These are phyloP conservation scores for Neurospora sp. DNA, from an alignment of 495 filamentous ascomycete species.

Conservation along the genomic window DNA sequence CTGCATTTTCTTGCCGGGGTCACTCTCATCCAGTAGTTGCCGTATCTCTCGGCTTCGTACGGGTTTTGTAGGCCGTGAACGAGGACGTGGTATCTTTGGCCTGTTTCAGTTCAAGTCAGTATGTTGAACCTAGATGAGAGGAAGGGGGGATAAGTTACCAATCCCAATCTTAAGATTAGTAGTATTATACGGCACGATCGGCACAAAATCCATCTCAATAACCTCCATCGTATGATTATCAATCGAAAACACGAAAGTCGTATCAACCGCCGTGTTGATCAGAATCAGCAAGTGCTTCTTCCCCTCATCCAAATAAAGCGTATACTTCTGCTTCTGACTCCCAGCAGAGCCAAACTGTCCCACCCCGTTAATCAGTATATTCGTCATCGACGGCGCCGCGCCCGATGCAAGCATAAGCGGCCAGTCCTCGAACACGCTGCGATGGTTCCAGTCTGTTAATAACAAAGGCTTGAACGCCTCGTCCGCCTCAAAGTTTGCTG, in stretches of 20 bases:
- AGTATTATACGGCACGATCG: conserved; percentile 33
- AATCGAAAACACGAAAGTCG: conserved; percentile 34
- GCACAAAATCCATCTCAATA: conserved; percentile 32
- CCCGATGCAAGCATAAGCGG: conserved; percentile 13
- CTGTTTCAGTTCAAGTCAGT: neutral
- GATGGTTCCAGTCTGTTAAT: conserved; percentile 33
- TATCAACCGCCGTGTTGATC: conserved; percentile 42
- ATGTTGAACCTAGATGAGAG: too few species aligned
- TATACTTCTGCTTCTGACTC: conserved; percentile 12
- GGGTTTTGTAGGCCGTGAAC: conserved; percentile 40
- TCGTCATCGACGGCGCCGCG: conserved; percentile 28
- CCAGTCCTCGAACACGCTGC: conserved; percentile 25
- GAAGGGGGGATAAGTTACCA: neutral
- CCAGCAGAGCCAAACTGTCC: conserved; percentile 18
- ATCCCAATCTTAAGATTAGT: conserved; percentile 10
- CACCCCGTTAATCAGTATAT: conserved; percentile 40
- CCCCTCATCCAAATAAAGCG: conserved; percentile 25
- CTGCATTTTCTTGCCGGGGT: neutral
- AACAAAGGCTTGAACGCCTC: conserved; percentile 30
- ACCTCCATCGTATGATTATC: conserved; percentile 39
- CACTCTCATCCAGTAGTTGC: conserved; percentile 41
- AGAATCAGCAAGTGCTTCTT: conserved; percentile 38
- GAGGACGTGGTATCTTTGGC: conserved; percentile 55
- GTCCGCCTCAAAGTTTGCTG: conserved; percentile 29
- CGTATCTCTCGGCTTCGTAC: conserved; percentile 1